A percentile compares a stretch with the other conserved stretches of the same genome.
These are phyloP conservation scores for Pseudogymnoascus sp. DNA, from an alignment of 2,329 filamentous ascomycete genomes.

Conservation along the genomic window DNA sequence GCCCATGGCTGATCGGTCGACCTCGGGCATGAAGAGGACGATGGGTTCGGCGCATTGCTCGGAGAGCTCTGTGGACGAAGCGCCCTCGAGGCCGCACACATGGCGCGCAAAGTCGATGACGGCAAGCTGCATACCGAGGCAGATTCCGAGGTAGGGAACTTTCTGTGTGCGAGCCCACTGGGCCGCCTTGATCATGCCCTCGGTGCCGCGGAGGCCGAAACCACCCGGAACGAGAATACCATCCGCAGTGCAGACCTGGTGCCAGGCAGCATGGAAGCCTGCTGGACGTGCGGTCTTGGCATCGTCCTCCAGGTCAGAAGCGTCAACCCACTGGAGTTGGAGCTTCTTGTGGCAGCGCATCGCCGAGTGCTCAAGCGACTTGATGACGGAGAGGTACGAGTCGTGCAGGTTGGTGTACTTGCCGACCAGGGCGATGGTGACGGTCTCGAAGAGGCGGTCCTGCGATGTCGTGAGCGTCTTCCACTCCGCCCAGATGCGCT, in stretches of 20 bases:
- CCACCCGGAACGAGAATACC: slow-evolving; percentile 51
- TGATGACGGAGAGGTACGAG: slow-evolving; percentile 75
- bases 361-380: slow-evolving; percentile 81
- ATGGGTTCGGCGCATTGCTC: slow-evolving; percentile 30
- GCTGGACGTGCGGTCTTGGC: slow-evolving; percentile 54
- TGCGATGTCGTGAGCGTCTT: slow-evolving; percentile 58
- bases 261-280: slow-evolving; percentile 79
- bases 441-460: slow-evolving; percentile 56
- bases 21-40: slow-evolving; percentile 90
- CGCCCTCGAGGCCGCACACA: slow-evolving; percentile 52
- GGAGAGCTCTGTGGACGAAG: slow-evolving; percentile 24
- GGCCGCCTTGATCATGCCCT: slow-evolving; percentile 85
- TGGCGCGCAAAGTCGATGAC: slow-evolving; percentile 82
- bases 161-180: slow-evolving; percentile 78
- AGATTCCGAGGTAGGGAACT: slow-evolving; percentile 79
- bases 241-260: slow-evolving; percentile 61
- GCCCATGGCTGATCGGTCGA: slow-evolving; percentile 65
- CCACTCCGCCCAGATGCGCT: slow-evolving; percentile 71
- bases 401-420: slow-evolving; percentile 85
- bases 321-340: slow-evolving; percentile 75
- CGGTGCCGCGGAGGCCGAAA: slow-evolving; percentile 66
- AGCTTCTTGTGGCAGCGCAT: slow-evolving; percentile 79
- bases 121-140: slow-evolving; percentile 85
- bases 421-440: slow-evolving; percentile 80
- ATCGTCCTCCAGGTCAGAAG: slow-evolving; percentile 68